Percentiles rank a stretch among this genome's conserved stretches.
These are phyloP conservation scores for Epichloe festucae DNA, from an alignment of 2,329 filamentous ascomycete genomes.

Conservation along the genomic window DNA sequence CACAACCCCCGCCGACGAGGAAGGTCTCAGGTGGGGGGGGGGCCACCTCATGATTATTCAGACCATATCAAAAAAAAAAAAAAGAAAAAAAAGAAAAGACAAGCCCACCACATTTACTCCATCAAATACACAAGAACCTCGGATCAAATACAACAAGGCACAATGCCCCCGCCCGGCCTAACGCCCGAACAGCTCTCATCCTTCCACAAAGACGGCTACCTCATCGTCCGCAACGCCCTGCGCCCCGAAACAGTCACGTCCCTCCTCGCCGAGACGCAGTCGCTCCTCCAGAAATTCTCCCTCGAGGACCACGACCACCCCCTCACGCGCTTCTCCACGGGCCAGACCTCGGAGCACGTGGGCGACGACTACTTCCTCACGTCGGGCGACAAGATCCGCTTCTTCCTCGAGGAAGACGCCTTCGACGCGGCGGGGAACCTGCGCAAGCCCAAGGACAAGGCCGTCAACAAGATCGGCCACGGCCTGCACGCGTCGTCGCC, in stretches of 20 bases:
- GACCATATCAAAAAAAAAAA: no score
- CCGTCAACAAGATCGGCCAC: slow-evolving; percentile 85
- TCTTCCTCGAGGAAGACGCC: slow-evolving; percentile 95
- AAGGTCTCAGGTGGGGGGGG: no score
- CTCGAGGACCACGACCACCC: slow-evolving; percentile 80
- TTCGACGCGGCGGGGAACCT: slow-evolving; percentile 55
- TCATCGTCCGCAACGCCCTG: slow-evolving; percentile 72
- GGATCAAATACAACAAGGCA: no score
- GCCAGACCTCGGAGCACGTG: slow-evolving; percentile 61
- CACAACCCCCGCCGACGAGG: no score
- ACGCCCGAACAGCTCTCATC: slow-evolving; percentile 55
- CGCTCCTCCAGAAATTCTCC: slow-evolving; percentile 61
- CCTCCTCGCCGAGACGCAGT: slow-evolving; percentile 62
- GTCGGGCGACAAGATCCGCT: slow-evolving; percentile 83
- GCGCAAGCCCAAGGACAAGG: slow-evolving; percentile 63
- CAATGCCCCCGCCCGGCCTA: slow-evolving; percentile 36
- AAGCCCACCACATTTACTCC: no score
- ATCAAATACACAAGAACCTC: no score
- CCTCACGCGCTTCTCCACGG: slow-evolving; percentile 87
- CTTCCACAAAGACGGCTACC: slow-evolving; percentile 78
- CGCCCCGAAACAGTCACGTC: slow-evolving; percentile 48
- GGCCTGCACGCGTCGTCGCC: slow-evolving; percentile 57
- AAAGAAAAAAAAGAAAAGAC: no score
- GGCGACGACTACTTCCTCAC: slow-evolving; percentile 90
- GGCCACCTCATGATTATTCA: no score